Base-by-base conservation (phyloP, 1,284 basidiomycete genomes). In the Malassezia sp. region DNA sequence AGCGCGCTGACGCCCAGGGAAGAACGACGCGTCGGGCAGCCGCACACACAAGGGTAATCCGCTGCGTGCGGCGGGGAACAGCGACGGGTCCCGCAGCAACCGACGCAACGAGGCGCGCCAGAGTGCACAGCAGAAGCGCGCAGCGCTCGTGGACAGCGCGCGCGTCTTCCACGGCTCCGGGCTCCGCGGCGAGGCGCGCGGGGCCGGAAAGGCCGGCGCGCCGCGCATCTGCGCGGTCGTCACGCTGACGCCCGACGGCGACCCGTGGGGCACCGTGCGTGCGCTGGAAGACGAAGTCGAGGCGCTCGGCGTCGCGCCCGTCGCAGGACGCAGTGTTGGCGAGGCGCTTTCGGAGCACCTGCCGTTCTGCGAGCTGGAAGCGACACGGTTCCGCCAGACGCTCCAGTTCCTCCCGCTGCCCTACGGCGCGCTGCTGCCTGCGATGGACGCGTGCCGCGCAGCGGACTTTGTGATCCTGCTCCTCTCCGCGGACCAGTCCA, bases 391-490 rank as follows among this genome's bases (percentile, higher is more conserved):
- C 76, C 86, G 85, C 71, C 86, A 89, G 0, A 83, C 81, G 3
- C 73, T 95, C 1, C 88, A 93, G 63, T 83, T 93, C 68, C 76
- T 89, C 42, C 79, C 81, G 12, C 42, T 75, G 76, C 59, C 61
- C 3, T 61, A 68, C 50, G 67, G 61, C 28, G 63, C 62, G 4
- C 63, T 88, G 31, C 90, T 86, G 65, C 77, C 81, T 2, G 79
- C 85, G 1, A 77, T 97, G 28, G 89, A 95, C 64, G 83, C 83
- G 0, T 84, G 82, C 63, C 82, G 88, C 65, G 83, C 80, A 2
- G 85, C 88, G 10, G 91, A 97, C 73, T 95, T 93, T 63, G 81
- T 90, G 32, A 75, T 96, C 11, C 79, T 93, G 53, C 76, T 83
- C 4, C 76, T 95, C 23, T 93, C 87, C 2, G 79, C 84, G 26